Evolutionary conservation across 2,329 filamentous ascomycete genomes (phyloP), one percentile per base, ranked within the genome.

Genomic region (Paraphoma chrysanthemicola): DNA sequence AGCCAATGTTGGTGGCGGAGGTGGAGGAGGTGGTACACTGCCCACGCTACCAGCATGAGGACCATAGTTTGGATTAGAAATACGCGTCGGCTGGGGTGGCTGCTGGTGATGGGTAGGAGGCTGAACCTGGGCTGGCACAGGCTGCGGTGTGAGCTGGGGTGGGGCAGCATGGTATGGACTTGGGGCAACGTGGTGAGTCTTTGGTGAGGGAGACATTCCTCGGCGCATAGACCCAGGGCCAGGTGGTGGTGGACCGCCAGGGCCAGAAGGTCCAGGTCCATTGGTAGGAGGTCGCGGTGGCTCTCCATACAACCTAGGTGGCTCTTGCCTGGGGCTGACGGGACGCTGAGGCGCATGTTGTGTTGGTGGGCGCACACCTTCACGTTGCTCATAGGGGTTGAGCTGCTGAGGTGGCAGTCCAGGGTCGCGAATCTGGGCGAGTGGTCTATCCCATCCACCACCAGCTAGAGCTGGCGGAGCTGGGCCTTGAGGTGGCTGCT

Each of bases 361-460:
- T 23, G 85, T 85, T 49, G 87, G 88, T 18, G 86, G 88, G 45
- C 91, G 86, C 73, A 89, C 86, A 44, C 83, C 83, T 68, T 96
- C 91, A 57, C 88, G 88, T 69, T 89, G 88, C 59, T 97, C 93
- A 72, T 92, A 96, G 0, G 90, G 91, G 68, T 95, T 94, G 28
- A 89, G 83, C 39, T 90, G 89, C 74, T 92, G 90, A 44, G 90
- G 89, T 43, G 90, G 82, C 58, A 80, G 80, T 50, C 82, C 82
- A 18, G 82, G 82, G 47, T 85, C 83, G 57, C 85, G 93, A 59
- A 97, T 88, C 62, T 95, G 92, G 57, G 90, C 91, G 59, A 96
- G 85, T 38, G 72, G 72, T 50, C 85, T 83, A 63, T 84, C 85
- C 85, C 86, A 88, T 64, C 86, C 85, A 56, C 80, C 77, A 59